Base-by-base conservation (phyloP, 192 early-diverging fungal species). In the Backusella westeae region DNA sequence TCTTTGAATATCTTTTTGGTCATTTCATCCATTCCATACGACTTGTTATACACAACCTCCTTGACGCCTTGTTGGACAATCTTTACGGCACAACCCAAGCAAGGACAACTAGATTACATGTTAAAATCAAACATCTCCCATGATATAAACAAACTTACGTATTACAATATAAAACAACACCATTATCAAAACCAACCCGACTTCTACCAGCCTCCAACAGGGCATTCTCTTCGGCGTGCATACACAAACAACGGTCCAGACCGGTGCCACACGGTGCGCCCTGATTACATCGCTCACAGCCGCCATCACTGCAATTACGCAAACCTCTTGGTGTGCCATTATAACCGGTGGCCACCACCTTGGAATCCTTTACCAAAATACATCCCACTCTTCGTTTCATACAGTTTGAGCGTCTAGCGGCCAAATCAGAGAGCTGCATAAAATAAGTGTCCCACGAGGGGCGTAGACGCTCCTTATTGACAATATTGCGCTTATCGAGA, bases 191-290 rank as follows among this genome's bases (percentile, higher is more conserved):
- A 34, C 49, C 76, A n/a, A 97, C 92, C 26, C 96, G 81, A n/a
- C 94, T 95, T 46, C 96, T 84, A 19, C 98, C 98, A 5, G 95
- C 98, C 84, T 99, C 98, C 63, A 99, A 79, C 63, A 99, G 82
- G 35, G 97, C 96, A 80, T 99, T 99, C 84, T 99, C 98, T 77
- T 99, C 97, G 0, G 98, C 98, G 77, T 99, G 97, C 80, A 99
- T 89, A 80, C 98, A 99, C 65, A 99, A 81, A 77, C 98, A 99
- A 29, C 88, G 80, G 83, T 99, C 96, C 29, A 98, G 76, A 1
- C 85, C 88, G 21, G 86, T 84, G 3, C 97, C 97, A 77, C 93
- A 93, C 0, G 88, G 88, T 1, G 93, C 87, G 3, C 86, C 94
- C n/a, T 85, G 90, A 78, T 99, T 99, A 83, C 98, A 99, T 44